Conservation (phyloP, 345 rosid species). For the Diplotaxis tenuifolia region DNA sequence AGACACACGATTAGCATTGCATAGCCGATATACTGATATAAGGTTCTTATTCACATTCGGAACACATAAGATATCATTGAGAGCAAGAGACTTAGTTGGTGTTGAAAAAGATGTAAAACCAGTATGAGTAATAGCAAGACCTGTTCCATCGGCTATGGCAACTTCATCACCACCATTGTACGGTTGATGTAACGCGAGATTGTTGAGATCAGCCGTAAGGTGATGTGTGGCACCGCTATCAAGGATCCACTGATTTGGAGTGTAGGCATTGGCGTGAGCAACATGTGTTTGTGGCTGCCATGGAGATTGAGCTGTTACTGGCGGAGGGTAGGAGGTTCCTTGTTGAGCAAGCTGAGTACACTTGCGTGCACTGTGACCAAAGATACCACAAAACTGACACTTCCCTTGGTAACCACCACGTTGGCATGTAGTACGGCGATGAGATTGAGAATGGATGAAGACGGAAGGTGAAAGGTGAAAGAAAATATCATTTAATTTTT, state of each 20-base stretch:
- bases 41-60: neutral
- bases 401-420: neutral
- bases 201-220: neutral
- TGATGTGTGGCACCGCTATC: neutral
- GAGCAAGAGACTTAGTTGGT: neutral
- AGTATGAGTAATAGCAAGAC: neutral
- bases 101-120: neutral
- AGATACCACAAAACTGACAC: neutral
- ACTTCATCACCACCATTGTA: neutral
- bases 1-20: neutral
- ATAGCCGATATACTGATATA: neutral
- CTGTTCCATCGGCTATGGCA: neutral
- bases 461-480: no score
- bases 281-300: no score
- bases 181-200: neutral
- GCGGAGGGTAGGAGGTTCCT: no score
- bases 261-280: no score
- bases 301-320: no score
- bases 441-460: no score
- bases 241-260: no score
- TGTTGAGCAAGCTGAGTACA: no score
- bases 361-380: no score
- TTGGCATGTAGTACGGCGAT: no score
- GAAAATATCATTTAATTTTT: no score
- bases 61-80: neutral